A percentile compares a stretch with the other conserved stretches of the same genome.
Conservation (phyloP, 257 asterid genomes). For the Lycium ferocissimum region DNA sequence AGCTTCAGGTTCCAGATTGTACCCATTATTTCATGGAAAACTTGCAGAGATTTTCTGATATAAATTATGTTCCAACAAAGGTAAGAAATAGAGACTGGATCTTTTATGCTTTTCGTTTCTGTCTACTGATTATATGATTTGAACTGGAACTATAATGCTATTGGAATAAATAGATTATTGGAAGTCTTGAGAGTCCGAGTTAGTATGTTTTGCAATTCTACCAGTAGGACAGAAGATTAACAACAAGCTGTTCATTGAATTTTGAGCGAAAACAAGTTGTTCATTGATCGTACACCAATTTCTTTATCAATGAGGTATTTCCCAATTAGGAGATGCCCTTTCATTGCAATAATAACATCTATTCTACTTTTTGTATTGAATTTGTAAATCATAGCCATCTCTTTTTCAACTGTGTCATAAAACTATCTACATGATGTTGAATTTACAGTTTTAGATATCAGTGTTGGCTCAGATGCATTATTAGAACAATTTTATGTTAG, state of each 20-base stretch:
- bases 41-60: constrained; percentile 76
- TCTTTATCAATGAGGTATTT: constrained; percentile 2
- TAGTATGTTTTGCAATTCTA: constrained; percentile 1
- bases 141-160: not conserved
- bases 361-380: constrained; percentile 3
- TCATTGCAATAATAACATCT: not conserved
- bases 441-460: not conserved
- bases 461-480: constrained; percentile 24
- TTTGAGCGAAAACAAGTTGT: not conserved
- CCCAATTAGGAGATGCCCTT: constrained; percentile 12
- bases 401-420: not conserved
- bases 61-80: constrained; percentile 87
- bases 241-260: not conserved
- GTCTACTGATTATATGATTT: not conserved
- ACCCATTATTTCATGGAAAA: constrained; percentile 93
- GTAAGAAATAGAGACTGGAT: constrained; percentile 41
- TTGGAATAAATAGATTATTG: not conserved
- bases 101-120: not conserved
- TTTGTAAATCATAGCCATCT: not conserved
- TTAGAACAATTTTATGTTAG: not conserved
- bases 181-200: not conserved
- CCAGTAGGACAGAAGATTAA: not conserved
- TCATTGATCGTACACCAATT: not conserved
- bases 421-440: constrained; percentile 11
- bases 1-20: constrained; percentile 97